phyloP scores from a whole-genome alignment of 768 basidiomycete genomes.

The Asterophora parasitica region DNA sequence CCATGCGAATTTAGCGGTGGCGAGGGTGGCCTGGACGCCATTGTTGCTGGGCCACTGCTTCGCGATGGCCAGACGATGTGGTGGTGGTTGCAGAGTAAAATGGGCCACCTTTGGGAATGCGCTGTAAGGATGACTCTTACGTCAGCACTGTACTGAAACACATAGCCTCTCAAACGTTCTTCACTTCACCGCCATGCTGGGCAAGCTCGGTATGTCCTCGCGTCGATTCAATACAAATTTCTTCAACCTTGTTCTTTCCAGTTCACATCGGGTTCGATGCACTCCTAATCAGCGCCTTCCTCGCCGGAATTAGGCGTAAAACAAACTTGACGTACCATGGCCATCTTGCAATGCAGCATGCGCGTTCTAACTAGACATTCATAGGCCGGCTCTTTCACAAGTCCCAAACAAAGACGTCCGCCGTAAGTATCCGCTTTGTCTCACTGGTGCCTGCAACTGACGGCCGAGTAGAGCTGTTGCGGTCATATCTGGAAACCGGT shows the following conservation, averaged over 20 bases:
- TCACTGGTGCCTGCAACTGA: background rate
- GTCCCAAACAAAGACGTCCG: constrained; percentile 88
- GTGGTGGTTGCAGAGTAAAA: background rate
- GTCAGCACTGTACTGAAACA: constrained; percentile 15
- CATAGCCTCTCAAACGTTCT: background rate
- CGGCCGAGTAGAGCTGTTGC: constrained; percentile 51
- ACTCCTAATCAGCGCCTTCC: constrained; percentile 70
- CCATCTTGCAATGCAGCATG: background rate
- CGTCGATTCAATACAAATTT: constrained; percentile 3
- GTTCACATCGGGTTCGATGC: constrained; percentile 76
- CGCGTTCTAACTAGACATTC: background rate
- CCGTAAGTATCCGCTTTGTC: constrained; percentile 45
- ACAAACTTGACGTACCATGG: constrained; percentile 78
- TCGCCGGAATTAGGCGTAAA: constrained; percentile 80
- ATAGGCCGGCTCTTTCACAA: constrained; percentile 68
- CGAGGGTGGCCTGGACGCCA: constrained; percentile 41
- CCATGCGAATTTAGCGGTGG: constrained; percentile 25
- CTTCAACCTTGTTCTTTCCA: constrained; percentile 14
- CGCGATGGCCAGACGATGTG: too few species aligned
- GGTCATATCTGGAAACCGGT: constrained; percentile 80
- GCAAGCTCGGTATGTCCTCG: constrained; percentile 43
- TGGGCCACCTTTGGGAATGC: constrained; percentile 5
- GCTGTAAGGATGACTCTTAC: constrained; percentile 7
- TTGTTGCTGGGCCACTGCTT: constrained; percentile 18
- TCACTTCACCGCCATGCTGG: constrained; percentile 42